Conservation (phyloP, 179 eudicot species). For the Beta macrorhiza region DNA sequence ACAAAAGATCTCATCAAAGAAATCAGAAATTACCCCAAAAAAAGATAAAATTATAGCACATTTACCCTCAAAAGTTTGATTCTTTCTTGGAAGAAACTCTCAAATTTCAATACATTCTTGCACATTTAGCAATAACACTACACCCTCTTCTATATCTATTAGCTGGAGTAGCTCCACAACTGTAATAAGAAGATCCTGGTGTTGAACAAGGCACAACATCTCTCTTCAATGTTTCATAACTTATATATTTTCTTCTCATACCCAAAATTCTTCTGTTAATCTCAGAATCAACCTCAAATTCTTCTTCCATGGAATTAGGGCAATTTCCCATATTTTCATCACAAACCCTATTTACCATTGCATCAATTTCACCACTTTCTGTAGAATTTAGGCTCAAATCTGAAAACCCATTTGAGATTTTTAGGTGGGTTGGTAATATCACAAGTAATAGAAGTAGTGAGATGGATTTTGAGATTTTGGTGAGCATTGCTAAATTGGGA, state of each 20-base stretch:
- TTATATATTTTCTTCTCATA: constrained; percentile 61
- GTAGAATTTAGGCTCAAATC: constrained; percentile 34
- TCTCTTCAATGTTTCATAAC: constrained; percentile 75
- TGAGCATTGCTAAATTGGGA: constrained; percentile 32
- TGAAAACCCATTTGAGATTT: constrained; percentile 45
- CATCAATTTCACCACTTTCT: constrained; percentile 33
- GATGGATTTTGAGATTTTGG: constrained; percentile 9
- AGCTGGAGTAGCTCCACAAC: constrained; percentile 58
- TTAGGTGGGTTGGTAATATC: constrained; percentile 44
- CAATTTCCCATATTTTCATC: constrained; percentile 32
- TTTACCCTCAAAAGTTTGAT: neutral
- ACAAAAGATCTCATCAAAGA: neutral
- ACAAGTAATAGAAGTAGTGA: constrained; percentile 32
- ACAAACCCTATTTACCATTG: constrained; percentile 41
- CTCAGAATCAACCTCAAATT: constrained; percentile 53
- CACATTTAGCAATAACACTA: constrained; percentile 77
- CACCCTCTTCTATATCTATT: constrained; percentile 77
- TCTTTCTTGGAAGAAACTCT: neutral
- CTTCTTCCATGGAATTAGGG: constrained; percentile 34
- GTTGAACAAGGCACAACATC: constrained; percentile 74
- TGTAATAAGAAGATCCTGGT: constrained; percentile 94
- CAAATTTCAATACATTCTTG: constrained; percentile 41
- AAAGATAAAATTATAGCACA: neutral
- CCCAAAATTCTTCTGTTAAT: constrained; percentile 47
- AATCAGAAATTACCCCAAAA: neutral